Percentiles rank a stretch among this genome's conserved stretches.
Conservation (phyloP, 805 yeast genomes). For the Lipomyces spencermartinsiae region DNA sequence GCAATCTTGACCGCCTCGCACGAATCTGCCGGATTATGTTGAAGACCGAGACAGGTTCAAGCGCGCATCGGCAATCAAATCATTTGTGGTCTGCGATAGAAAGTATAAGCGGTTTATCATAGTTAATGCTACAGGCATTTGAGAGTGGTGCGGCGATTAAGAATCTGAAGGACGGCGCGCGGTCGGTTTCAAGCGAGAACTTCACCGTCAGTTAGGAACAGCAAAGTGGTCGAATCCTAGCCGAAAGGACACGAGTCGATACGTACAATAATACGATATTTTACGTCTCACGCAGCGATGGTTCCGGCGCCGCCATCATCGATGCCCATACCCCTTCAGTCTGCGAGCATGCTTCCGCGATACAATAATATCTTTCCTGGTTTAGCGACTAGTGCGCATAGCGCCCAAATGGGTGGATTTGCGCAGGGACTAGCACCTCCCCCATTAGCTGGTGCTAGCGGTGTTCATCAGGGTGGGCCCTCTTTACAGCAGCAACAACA, state of each 20-base stretch:
- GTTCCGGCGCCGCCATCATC: constrained; percentile 19
- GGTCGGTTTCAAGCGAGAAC: not conserved
- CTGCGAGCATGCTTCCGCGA: constrained; percentile 16
- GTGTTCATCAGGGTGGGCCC: not conserved
- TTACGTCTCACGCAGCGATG: not conserved
- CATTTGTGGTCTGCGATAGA: not conserved
- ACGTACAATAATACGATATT: not conserved
- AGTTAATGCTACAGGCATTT: not conserved
- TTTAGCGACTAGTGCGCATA: not conserved
- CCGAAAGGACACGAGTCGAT: not conserved
- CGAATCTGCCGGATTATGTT: not conserved
- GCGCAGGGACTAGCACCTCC: constrained; percentile 6
- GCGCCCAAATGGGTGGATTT: constrained; percentile 12
- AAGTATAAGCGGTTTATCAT: not conserved
- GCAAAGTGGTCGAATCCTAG: not conserved
- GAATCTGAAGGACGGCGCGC: not conserved
- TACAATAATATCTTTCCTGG: constrained; percentile 18
- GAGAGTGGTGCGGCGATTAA: not conserved
- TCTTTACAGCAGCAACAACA: constrained; percentile 27
- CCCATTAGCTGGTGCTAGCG: constrained; percentile 10
- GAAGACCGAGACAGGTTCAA: not conserved
- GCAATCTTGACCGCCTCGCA: no score
- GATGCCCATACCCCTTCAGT: constrained; percentile 17
- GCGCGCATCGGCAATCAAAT: not conserved
- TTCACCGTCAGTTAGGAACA: not conserved